Evolutionary conservation across 2,329 filamentous ascomycete genomes (phyloP), one percentile per base, ranked within the genome.

Genomic region (Penicillium freii): DNA sequence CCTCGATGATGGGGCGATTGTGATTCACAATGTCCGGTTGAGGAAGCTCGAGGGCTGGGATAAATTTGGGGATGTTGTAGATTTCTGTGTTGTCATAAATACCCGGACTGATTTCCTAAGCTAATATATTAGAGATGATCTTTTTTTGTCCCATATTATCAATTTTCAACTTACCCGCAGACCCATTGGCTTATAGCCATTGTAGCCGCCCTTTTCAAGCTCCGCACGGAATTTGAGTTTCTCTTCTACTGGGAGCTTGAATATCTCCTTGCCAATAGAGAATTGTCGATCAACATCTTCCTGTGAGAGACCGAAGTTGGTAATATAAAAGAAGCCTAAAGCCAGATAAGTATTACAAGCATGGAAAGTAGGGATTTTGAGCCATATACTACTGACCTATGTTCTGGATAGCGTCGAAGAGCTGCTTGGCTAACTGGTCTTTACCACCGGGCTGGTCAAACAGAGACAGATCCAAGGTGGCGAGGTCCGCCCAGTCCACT

Each of bases 241-340:
- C 63, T 87, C 83, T 4, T 82, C 79, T 1, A 76, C 70, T 0
- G 83, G 75, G 0, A 86, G 73, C 7, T 79, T 67, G 64, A 86
- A 86, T 54, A 87, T 77, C 34, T 81, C 74, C 56, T 82, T 81
- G 3, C 80, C 84, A 15, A 87, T 79, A 5, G 83, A 80, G 61
- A 85, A 87, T 63, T 87, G 84, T 2, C 77, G 74, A 59, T 86
- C 80, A 2, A 87, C 78, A 64, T 84, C 74, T 51, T 84, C 82
- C 64, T 86, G 81, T 0, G 72, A 73, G 5, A 87, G 73, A 15
- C 83, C 83, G 58, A 82, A 85, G 68, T 86, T 84, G 59, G 78
- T 79, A 31, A 87, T 79, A 58, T 86, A 85, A 71, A 86, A 87
- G 73, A 86, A 83, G 0, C 83, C 81, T 51, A 72, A 7, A 11